These are phyloP conservation scores for Aquilaria malaccensis DNA, from an alignment of 345 rosid genomes.

Conservation along the genomic window DNA sequence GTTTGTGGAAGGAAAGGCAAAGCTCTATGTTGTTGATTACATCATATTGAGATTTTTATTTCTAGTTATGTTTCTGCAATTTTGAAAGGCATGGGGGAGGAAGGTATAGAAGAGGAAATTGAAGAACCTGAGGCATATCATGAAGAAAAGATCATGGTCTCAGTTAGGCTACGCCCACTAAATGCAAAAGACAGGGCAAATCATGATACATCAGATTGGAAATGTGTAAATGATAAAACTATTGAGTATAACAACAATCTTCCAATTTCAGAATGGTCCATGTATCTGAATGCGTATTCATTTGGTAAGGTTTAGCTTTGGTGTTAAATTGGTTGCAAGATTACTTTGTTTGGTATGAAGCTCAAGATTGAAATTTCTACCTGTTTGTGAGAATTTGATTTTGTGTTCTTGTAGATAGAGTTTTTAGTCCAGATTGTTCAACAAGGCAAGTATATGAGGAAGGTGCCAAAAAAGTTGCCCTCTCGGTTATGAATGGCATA, in stretches of 20 bases:
- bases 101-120: too few species aligned
- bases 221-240: slow-evolving; percentile 21
- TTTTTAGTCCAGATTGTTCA: slow-evolving; percentile 28
- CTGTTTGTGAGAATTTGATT: background rate
- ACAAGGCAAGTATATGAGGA: slow-evolving; percentile 37
- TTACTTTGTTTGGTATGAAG: too few species aligned
- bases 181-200: slow-evolving; percentile 13
- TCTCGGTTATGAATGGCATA: slow-evolving; percentile 30
- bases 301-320: slow-evolving; percentile 18
- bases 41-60: too few species aligned
- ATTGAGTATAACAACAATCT: slow-evolving; percentile 23
- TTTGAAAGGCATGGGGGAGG: too few species aligned
- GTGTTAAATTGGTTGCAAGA: too few species aligned
- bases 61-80: too few species aligned
- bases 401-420: slow-evolving; percentile 23
- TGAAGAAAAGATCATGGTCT: slow-evolving; percentile 19
- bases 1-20: too few species aligned
- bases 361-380: too few species aligned
- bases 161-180: slow-evolving; percentile 17
- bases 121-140: background rate
- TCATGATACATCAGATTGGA: slow-evolving; percentile 18
- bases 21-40: too few species aligned
- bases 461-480: slow-evolving; percentile 34
- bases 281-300: slow-evolving; percentile 28
- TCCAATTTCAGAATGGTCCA: slow-evolving; percentile 23